These are phyloP conservation scores for Rhizopogon sp. DNA, from an alignment of 768 basidiomycete species.

Conservation along the genomic window DNA sequence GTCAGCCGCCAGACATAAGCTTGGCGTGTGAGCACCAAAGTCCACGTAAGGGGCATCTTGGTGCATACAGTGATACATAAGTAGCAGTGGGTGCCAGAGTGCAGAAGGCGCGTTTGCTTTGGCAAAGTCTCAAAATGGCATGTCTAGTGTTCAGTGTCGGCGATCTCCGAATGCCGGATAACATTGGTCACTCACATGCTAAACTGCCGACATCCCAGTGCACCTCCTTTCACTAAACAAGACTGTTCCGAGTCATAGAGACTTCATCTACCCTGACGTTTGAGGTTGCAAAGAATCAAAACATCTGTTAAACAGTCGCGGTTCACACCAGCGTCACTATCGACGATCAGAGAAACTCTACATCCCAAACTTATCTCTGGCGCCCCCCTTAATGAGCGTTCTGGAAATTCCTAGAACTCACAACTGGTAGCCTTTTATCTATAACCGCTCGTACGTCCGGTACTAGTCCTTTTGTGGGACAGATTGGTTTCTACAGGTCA, in stretches of 20 bases:
- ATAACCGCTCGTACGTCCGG: not conserved
- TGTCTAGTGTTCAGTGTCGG: not conserved
- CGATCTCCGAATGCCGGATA: not conserved
- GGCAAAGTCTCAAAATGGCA: not conserved
- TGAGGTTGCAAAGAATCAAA: too few relatives aligned
- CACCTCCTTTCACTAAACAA: too few relatives aligned
- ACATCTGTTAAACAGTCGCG: too few relatives aligned
- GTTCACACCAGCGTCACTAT: not conserved
- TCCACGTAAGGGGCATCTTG: not conserved
- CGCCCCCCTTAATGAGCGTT: too few relatives aligned
- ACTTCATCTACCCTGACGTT: too few relatives aligned
- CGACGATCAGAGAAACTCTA: not conserved
- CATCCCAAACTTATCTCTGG: not conserved
- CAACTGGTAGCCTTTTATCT: not conserved
- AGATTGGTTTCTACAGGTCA: not conserved
- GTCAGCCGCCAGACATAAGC: not conserved
- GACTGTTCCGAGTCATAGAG: too few relatives aligned
- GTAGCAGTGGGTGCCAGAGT: not conserved
- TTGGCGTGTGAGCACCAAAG: not conserved
- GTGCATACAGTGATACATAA: not conserved
- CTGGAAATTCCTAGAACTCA: too few relatives aligned
- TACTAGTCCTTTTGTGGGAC: too few relatives aligned
- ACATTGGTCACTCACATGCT: too few relatives aligned
- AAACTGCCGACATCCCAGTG: too few relatives aligned
- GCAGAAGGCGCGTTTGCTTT: not conserved